phyloP scores from a whole-genome alignment of 1,284 basidiomycete species.

The Microbotryum violaceum region DNA sequence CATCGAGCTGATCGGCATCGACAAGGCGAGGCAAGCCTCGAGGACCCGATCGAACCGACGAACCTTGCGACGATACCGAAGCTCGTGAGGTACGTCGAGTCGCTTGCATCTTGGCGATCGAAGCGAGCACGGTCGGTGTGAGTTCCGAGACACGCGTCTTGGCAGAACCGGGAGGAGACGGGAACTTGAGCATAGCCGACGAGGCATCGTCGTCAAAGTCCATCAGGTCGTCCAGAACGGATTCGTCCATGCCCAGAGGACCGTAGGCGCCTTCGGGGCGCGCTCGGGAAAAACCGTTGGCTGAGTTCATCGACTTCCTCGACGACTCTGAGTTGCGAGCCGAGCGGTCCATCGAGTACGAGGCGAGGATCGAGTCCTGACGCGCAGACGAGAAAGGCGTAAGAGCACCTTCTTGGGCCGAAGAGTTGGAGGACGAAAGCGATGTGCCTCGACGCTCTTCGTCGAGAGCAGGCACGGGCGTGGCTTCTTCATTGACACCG shows the following conservation, averaged over 20 bases:
- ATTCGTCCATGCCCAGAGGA: too few species aligned
- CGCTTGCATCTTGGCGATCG: neutral
- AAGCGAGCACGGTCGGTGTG: conserved; percentile 9
- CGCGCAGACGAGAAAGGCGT: too few species aligned
- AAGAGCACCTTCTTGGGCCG: too few species aligned
- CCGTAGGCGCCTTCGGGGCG: conserved; percentile 1
- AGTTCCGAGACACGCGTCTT: neutral
- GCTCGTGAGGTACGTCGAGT: neutral
- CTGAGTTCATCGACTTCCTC: neutral
- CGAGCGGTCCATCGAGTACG: too few species aligned
- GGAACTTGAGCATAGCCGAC: neutral
- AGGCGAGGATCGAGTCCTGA: too few species aligned
- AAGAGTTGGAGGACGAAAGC: too few species aligned
- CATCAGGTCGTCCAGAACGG: too few species aligned
- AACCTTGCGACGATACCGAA: neutral
- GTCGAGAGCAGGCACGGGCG: too few species aligned
- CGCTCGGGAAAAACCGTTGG: conserved; percentile 14
- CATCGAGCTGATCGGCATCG: conserved; percentile 6
- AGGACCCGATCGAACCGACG: neutral
- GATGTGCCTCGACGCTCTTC: too few species aligned
- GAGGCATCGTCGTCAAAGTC: neutral
- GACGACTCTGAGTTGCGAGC: neutral
- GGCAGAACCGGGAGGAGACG: neutral
- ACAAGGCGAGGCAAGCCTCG: too few species aligned
- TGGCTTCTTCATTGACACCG: too few species aligned